Conservation (phyloP, 371 early-diverging fungal genomes). For the Lichtheimia ornata region DNA sequence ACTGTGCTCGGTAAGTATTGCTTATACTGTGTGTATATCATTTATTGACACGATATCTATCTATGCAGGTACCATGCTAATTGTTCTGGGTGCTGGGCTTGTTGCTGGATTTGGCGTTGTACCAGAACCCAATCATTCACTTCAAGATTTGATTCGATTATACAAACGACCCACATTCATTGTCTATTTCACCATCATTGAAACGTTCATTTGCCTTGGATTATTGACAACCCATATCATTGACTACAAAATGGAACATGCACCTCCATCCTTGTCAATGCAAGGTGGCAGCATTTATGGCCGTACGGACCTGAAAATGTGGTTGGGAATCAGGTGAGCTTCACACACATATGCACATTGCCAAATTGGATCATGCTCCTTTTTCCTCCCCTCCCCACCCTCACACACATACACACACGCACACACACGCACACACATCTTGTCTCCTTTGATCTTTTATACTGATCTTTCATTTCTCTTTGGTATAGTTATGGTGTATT, state of each 20-base stretch:
- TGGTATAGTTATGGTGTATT: constrained; percentile 64
- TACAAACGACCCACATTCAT: constrained; percentile 77
- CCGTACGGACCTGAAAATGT: constrained; percentile 37
- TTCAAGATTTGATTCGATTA: constrained; percentile 71
- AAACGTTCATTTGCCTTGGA: constrained; percentile 53
- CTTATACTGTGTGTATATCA: not conserved
- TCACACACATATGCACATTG: not conserved
- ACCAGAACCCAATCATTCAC: constrained; percentile 72
- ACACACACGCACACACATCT: not conserved
- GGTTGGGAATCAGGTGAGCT: constrained; percentile 49
- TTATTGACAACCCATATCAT: constrained; percentile 54
- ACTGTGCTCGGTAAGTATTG: constrained; percentile 55
- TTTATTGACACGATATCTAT: not conserved
- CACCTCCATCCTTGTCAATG: not conserved
- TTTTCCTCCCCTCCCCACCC: not conserved
- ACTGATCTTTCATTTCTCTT: not conserved
- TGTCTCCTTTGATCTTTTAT: not conserved
- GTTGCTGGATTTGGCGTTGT: constrained; percentile 80
- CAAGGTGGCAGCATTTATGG: constrained; percentile 11
- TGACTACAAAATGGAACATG: constrained; percentile 35
- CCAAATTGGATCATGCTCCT: not conserved
- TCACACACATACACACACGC: not conserved
- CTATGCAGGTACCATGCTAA: constrained; percentile 66
- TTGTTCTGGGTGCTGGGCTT: constrained; percentile 69
- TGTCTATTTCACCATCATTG: constrained; percentile 65